These are phyloP conservation scores for Kurtzmaniella fragi DNA, from an alignment of 805 yeast genomes.

Conservation along the genomic window DNA sequence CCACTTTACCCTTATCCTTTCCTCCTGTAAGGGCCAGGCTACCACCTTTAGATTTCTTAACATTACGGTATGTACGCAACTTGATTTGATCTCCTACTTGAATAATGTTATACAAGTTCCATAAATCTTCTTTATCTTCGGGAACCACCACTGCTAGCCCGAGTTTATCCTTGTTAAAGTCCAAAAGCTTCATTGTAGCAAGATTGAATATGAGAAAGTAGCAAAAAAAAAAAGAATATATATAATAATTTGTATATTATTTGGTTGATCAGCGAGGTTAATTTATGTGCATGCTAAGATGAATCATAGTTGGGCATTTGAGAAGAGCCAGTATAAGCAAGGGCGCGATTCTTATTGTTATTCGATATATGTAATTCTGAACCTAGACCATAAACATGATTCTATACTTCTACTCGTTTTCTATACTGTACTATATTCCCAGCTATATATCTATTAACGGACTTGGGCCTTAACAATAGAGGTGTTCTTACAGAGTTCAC, in stretches of 20 bases:
- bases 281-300: no score
- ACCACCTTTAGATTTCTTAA: slow-evolving; percentile 34
- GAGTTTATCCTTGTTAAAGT: slow-evolving; percentile 53
- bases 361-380: not conserved
- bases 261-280: no score
- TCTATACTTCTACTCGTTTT: slow-evolving; percentile 1
- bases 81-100: slow-evolving; percentile 71
- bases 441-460: slow-evolving; percentile 41
- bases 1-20: slow-evolving; percentile 49
- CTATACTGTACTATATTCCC: slow-evolving; percentile 1
- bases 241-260: no score
- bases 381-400: slow-evolving; percentile 1
- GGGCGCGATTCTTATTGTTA: no score
- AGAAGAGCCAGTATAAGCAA: no score
- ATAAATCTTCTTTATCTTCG: slow-evolving; percentile 87
- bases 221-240: no score
- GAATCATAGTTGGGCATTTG: no score
- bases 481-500: slow-evolving; percentile 70
- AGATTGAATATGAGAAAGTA: not conserved
- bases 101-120: slow-evolving; percentile 80
- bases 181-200: slow-evolving; percentile 50
- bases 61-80: slow-evolving; percentile 63
- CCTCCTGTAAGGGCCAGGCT: slow-evolving; percentile 11
- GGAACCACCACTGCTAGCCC: slow-evolving; percentile 68
- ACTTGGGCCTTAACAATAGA: slow-evolving; percentile 75